These are phyloP conservation scores for Halophytophthora polymorphica DNA, from an alignment of 352 stramenopile genomes.

Conservation along the genomic window DNA sequence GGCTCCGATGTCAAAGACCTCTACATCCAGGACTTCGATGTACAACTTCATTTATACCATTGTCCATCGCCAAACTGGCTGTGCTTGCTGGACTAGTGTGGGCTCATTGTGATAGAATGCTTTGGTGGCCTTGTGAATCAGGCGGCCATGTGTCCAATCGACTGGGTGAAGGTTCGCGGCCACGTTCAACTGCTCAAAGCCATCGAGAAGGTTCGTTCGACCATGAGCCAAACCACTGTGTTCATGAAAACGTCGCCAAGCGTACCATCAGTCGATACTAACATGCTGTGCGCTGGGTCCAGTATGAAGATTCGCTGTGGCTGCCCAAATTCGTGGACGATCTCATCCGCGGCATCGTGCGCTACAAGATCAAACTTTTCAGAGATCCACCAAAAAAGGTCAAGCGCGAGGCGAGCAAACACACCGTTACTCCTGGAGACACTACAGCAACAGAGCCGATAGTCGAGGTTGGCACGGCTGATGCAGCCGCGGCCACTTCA, in stretches of 20 bases:
- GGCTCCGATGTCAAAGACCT: conserved; percentile 53
- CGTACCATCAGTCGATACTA: not conserved
- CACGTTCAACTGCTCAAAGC: conserved; percentile 44
- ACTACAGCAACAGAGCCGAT: not conserved
- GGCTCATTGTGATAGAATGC: conserved; percentile 13
- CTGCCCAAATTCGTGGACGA: conserved; percentile 71
- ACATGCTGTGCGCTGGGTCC: not conserved
- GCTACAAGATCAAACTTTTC: conserved; percentile 77
- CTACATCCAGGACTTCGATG: conserved; percentile 69
- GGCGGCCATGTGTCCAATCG: conserved; percentile 34
- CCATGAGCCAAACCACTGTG: not conserved
- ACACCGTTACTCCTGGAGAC: not conserved
- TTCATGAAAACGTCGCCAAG: not conserved
- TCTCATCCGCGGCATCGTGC: conserved; percentile 61
- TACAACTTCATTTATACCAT: no score
- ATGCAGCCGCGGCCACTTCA: not conserved
- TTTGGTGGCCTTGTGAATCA: not conserved
- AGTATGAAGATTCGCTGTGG: conserved; percentile 65
- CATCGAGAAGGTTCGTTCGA: conserved; percentile 42
- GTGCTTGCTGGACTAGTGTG: conserved; percentile 12
- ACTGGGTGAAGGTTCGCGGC: conserved; percentile 52
- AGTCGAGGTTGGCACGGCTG: not conserved
- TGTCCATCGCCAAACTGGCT: not conserved
- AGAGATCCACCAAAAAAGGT: conserved; percentile 36
- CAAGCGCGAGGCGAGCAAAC: conserved; percentile 7